Percentiles rank a stretch among this genome's conserved stretches.
Evolutionary conservation across 75 land plant genomes (phyloP).

Genomic region (Adiantum capillusveneris): DNA sequence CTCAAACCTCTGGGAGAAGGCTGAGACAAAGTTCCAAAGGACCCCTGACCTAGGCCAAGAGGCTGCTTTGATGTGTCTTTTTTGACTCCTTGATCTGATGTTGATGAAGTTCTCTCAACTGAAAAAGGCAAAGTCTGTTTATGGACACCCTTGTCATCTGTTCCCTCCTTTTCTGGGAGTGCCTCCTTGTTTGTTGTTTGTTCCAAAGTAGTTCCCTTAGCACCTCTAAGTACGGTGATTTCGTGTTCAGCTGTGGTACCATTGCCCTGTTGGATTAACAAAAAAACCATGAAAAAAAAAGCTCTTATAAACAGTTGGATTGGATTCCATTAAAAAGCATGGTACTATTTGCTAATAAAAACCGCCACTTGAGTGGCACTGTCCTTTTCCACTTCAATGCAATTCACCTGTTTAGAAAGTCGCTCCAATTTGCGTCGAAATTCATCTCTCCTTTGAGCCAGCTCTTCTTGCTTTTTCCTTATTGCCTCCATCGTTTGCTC

Average conservation of each 20-base stretch:
- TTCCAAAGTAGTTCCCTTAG: no score
- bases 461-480: slow-evolving; percentile 75
- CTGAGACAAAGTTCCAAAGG: slow-evolving; percentile 10
- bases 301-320: no score
- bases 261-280: no score
- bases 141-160: not conserved
- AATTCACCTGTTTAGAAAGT: slow-evolving; percentile 73
- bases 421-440: slow-evolving; percentile 66
- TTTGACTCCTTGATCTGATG: slow-evolving; percentile 10
- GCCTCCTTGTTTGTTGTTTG: not conserved
- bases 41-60: slow-evolving; percentile 9
- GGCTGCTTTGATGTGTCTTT: slow-evolving; percentile 23
- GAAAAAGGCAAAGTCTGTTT: not conserved
- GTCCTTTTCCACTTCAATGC: no score
- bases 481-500: slow-evolving; percentile 75
- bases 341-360: no score
- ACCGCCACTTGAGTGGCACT: no score
- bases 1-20: slow-evolving; percentile 35
- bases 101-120: no score
- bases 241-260: no score
- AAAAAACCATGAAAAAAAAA: no score
- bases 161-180: not conserved
- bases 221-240: no score
- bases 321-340: no score
- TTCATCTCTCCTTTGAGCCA: slow-evolving; percentile 75